A percentile compares a stretch with the other conserved stretches of the same genome.
Evolutionary conservation across 371 early-diverging fungal genomes (phyloP).

Genomic region (Rhizopus microsporus): DNA sequence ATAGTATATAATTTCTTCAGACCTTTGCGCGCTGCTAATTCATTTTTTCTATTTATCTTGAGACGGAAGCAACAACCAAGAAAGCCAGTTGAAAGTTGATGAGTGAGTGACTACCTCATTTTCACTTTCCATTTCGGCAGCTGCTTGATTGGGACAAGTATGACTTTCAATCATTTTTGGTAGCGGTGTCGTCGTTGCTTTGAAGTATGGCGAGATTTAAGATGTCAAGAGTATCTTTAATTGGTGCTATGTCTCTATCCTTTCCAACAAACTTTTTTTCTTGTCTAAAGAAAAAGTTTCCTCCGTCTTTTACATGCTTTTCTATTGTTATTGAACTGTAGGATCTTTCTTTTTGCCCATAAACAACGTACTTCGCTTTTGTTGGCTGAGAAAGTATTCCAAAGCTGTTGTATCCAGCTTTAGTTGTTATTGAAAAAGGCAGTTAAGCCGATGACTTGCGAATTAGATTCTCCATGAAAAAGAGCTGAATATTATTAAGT

Average conservation of each 20-base stretch:
- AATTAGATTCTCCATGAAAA: no score
- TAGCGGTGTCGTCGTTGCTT: constrained; percentile 2
- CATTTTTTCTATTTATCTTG: no score
- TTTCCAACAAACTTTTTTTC: constrained; percentile 11
- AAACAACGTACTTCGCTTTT: constrained; percentile 12
- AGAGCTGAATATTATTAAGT: no score
- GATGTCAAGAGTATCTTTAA: constrained; percentile 10
- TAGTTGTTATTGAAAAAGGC: no score
- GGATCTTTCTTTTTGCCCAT: constrained; percentile 5
- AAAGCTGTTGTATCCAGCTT: neutral
- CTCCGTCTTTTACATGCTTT: constrained; percentile 11
- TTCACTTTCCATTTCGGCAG: no score
- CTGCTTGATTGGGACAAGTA: no score
- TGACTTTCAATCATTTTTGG: constrained; percentile 2
- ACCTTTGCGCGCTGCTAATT: no score
- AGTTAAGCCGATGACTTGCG: no score
- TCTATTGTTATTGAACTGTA: constrained; percentile 1
- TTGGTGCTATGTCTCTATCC: constrained; percentile 10
- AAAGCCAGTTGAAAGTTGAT: no score
- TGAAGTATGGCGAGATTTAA: constrained; percentile 6
- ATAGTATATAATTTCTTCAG: no score
- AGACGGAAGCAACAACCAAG: no score
- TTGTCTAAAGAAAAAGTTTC: constrained; percentile 10
- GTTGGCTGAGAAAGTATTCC: constrained; percentile 17
- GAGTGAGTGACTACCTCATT: no score